Conservation (phyloP, 169 alveolate species). For the Babesia microti region DNA sequence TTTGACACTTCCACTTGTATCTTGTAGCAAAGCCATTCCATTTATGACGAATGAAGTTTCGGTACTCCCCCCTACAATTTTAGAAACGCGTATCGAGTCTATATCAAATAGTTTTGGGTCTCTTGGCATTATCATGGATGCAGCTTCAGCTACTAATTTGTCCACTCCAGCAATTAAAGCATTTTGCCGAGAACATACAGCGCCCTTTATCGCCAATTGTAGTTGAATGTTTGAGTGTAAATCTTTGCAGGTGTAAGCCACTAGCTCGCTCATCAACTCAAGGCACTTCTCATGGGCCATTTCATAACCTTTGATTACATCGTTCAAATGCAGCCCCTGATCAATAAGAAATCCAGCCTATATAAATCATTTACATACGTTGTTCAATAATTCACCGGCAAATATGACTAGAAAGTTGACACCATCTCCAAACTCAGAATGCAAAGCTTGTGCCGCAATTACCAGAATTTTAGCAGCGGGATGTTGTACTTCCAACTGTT, state of each 20-base stretch:
- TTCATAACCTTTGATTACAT: conserved; percentile 93
- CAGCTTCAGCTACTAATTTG: conserved; percentile 78
- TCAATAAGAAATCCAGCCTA: conserved; percentile 71
- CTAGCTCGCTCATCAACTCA: conserved; percentile 64
- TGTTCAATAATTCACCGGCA: conserved; percentile 91
- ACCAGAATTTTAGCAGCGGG: conserved; percentile 99
- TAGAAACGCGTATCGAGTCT: conserved; percentile 93
- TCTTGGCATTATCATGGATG: conserved; percentile 80
- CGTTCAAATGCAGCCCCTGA: conserved; percentile 91
- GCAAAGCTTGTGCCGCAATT: conserved; percentile 92
- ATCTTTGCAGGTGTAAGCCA: conserved; percentile 15
- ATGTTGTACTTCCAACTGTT: conserved; percentile 96
- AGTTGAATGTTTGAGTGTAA: neutral
- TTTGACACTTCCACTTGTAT: conserved; percentile 84
- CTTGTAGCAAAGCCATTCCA: conserved; percentile 83
- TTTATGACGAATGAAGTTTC: conserved; percentile 77
- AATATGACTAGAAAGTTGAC: conserved; percentile 91
- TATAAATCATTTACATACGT: conserved; percentile 74
- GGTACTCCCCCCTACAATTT: conserved; percentile 90
- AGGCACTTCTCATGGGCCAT: conserved; percentile 79
- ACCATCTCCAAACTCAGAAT: conserved; percentile 95
- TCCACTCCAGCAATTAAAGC: conserved; percentile 17
- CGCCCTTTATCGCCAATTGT: conserved; percentile 12
- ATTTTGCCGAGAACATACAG: conserved; percentile 41
- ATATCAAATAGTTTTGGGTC: conserved; percentile 82